phyloP scores from a whole-genome alignment of 2,329 filamentous ascomycete genomes.

The Pseudonectria buxi region DNA sequence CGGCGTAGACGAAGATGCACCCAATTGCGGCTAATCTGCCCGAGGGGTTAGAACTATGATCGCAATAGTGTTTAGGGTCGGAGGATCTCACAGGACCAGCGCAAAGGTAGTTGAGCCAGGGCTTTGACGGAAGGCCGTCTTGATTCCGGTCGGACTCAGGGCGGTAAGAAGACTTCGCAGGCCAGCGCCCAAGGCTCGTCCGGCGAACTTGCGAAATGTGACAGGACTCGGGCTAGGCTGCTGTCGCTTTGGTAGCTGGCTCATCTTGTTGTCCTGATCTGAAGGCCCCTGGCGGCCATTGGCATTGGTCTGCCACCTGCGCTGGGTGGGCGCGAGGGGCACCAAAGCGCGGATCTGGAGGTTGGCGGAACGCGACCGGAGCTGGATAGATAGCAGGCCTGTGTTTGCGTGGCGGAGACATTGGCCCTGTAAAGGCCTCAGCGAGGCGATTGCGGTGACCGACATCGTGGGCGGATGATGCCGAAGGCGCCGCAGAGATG shows the following conservation, averaged over 20 bases:
- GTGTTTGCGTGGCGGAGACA: slow-evolving; percentile 23
- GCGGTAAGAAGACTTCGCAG: slow-evolving; percentile 29
- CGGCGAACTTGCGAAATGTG: slow-evolving; percentile 25
- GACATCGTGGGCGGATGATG: slow-evolving; percentile 24
- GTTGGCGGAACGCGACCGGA: slow-evolving; percentile 22
- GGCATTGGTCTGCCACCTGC: slow-evolving; percentile 22
- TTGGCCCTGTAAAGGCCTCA: slow-evolving; percentile 25
- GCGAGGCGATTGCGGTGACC: slow-evolving; percentile 26
- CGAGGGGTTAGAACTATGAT: slow-evolving; percentile 2
- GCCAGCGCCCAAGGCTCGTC: slow-evolving; percentile 25
- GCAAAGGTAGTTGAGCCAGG: slow-evolving; percentile 25
- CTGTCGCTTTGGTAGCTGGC: slow-evolving; percentile 17
- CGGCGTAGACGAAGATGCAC: slow-evolving; percentile 24
- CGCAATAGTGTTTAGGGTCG: neutral
- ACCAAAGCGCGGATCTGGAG: slow-evolving; percentile 25
- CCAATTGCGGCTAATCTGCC: slow-evolving; percentile 24
- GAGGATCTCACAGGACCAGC: slow-evolving; percentile 23
- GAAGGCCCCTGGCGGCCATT: slow-evolving; percentile 6
- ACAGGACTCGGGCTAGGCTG: slow-evolving; percentile 19
- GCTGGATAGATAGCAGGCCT: slow-evolving; percentile 27
- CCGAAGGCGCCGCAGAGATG: too few relatives aligned
- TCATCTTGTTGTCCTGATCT: slow-evolving; percentile 13
- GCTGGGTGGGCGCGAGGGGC: slow-evolving; percentile 20
- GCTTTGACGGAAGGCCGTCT: slow-evolving; percentile 27
- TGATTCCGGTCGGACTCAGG: slow-evolving; percentile 30